A percentile compares a stretch with the other conserved stretches of the same genome.
These are phyloP conservation scores for Penicillium palitans DNA, from an alignment of 2,329 filamentous ascomycete species.

Conservation along the genomic window DNA sequence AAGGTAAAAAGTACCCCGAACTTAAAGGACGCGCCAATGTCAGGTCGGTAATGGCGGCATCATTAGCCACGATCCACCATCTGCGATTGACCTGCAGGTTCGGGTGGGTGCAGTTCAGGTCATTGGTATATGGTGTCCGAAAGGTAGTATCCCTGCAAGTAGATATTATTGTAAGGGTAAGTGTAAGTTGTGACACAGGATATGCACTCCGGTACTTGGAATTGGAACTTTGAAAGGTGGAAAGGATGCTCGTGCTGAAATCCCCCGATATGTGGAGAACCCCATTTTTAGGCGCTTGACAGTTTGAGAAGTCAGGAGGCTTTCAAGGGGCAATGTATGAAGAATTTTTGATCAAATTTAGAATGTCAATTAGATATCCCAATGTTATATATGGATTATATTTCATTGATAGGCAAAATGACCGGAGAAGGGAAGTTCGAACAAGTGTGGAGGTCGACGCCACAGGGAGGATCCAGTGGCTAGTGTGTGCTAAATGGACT, in stretches of 20 bases:
- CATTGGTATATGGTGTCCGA: background rate
- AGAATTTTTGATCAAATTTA: background rate
- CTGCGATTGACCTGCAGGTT: conserved; percentile 6
- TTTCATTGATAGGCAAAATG: background rate
- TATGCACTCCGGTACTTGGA: background rate
- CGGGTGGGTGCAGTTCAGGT: conserved; percentile 7
- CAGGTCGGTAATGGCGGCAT: background rate
- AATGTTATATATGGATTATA: background rate
- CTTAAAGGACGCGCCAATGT: background rate
- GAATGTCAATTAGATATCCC: background rate
- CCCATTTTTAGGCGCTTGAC: background rate
- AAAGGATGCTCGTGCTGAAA: conserved; percentile 11
- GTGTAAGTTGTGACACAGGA: background rate
- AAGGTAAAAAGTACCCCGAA: background rate
- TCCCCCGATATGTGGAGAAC: conserved; percentile 12
- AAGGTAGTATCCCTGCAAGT: background rate
- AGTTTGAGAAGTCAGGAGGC: background rate
- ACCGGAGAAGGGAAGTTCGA: background rate
- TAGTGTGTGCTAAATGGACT: conserved; percentile 15
- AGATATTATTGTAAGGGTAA: background rate
- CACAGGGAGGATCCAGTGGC: conserved; percentile 14
- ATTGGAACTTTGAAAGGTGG: background rate
- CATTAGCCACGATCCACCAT: conserved; percentile 12
- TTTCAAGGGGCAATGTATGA: background rate
- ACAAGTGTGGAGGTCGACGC: conserved; percentile 10